Evolutionary conservation across 2,329 filamentous ascomycete genomes (phyloP), one percentile per base, ranked within the genome.

Genomic region (Diaporthe sp.): DNA sequence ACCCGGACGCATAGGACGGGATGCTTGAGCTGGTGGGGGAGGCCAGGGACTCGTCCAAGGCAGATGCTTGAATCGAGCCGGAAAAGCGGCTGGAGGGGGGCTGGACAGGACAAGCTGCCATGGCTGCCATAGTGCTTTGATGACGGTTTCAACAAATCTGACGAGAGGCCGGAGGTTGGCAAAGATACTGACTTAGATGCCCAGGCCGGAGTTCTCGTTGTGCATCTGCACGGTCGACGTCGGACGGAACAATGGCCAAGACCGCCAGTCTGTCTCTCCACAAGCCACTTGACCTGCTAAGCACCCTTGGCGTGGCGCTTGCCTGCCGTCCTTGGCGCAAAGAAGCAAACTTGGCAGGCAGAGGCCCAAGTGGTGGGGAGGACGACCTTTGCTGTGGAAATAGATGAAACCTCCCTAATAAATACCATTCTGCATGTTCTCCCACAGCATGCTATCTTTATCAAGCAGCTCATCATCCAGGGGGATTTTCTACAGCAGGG

Each of bases 271-370:
- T 64, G 52, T 28, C 30, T 25, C n/a, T 52, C 50, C 13, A 19
- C 55, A 38, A n/a, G 33, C 55, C 38, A 42, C 38, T 66, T 50
- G 61, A 66, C 61, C 40, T 47, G 40, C 61, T 66, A n/a, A 35
- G 28, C 38, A 45, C 22, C 42, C 42, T 67, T 67, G 61, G 61
- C 42, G 10, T 50, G 61, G 61, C 42, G 61, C 45, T 35, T 67
- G 61, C 45, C 64, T 52, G 64, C 64, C 64, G 64, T 67, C 33
- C 64, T 67, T 67, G 64, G 64, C 64, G 45, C 3, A 38, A 67
- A 67, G 45, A 67, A 67, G 64, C 64, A 67, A 38, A 28, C 64
- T 67, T 67, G 61, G 61, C 61, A 67, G 61, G 42, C 60, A 47
- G 60, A n/a, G n/a, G n/a, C 40, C n/a, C 58, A 25, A 50, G 15